phyloP scores from a whole-genome alignment of 441 rosid species.

The Pelargonium citronellum region DNA sequence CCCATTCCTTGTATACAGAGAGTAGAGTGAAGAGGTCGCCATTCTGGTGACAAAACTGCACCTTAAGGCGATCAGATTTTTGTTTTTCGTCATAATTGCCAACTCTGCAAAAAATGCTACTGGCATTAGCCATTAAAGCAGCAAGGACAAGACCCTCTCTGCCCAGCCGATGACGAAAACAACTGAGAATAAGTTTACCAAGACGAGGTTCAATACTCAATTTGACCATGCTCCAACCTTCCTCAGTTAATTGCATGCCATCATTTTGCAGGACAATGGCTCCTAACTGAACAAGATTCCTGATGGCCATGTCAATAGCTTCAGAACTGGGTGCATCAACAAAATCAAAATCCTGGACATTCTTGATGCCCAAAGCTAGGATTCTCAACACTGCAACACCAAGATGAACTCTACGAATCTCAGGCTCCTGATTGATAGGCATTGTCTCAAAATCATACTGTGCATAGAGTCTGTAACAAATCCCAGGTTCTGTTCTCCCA shows the following conservation, averaged over 20 bases:
- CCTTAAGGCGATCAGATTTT: constrained; percentile 77
- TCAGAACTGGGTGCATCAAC: constrained; percentile 69
- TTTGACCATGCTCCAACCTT: constrained; percentile 58
- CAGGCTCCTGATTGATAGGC: constrained; percentile 68
- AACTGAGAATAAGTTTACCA: constrained; percentile 66
- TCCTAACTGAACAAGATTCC: constrained; percentile 75
- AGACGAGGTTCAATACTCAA: constrained; percentile 86
- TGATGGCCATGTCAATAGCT: constrained; percentile 62
- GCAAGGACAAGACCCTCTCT: constrained; percentile 90
- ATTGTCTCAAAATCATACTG: constrained; percentile 43
- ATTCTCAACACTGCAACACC: constrained; percentile 83
- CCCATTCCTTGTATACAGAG: constrained; percentile 80
- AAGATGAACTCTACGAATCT: constrained; percentile 83
- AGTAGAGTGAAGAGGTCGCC: constrained; percentile 88
- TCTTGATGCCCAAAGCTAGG: constrained; percentile 60
- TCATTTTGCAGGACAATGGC: constrained; percentile 43
- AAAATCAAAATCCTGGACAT: constrained; percentile 60
- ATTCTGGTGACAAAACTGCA: constrained; percentile 65
- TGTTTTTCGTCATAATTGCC: constrained; percentile 58
- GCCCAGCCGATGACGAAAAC: constrained; percentile 42
- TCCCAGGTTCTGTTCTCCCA: constrained; percentile 87
- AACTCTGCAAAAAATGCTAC: constrained; percentile 84
- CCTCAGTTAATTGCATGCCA: constrained; percentile 50
- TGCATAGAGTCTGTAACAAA: constrained; percentile 71
- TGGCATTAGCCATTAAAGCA: constrained; percentile 83